Evolutionary conservation across 2,329 filamentous ascomycete species (phyloP).

Genomic region (Fusarium nematophilum): DNA sequence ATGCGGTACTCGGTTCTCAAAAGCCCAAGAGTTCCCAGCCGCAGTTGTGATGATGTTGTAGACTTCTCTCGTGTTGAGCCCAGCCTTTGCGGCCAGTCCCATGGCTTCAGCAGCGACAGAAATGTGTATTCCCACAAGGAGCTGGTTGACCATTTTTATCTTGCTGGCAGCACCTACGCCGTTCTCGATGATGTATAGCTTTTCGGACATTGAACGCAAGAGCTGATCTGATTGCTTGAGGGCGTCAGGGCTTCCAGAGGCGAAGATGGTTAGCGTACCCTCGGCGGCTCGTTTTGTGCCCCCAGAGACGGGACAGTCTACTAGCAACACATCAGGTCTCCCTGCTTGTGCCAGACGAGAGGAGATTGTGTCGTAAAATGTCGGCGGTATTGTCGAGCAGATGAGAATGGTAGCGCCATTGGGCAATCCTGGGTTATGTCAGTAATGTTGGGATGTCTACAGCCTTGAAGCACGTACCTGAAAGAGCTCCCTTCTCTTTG

Average conservation of each 20-base stretch:
- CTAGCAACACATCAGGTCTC: constrained; percentile 4
- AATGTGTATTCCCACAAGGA: constrained; percentile 64
- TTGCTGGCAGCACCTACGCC: constrained; percentile 63
- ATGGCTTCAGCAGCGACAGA: constrained; percentile 47
- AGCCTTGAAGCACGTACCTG: not conserved
- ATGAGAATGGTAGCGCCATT: constrained; percentile 5
- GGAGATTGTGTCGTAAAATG: not conserved
- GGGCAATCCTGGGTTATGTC: constrained; percentile 1
- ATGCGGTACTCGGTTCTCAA: constrained; percentile 65
- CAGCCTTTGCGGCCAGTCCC: constrained; percentile 56
- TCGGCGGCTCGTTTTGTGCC: constrained; percentile 10
- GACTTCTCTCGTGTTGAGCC: constrained; percentile 21
- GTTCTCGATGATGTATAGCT: constrained; percentile 64
- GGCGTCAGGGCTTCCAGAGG: constrained; percentile 62
- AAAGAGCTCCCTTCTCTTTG: not conserved
- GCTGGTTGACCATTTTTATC: constrained; percentile 65
- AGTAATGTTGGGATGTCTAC: not conserved
- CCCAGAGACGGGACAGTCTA: constrained; percentile 23
- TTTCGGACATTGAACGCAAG: constrained; percentile 67
- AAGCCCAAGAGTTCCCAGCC: constrained; percentile 61
- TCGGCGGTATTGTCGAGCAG: constrained; percentile 9
- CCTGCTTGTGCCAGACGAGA: not conserved
- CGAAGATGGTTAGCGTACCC: constrained; percentile 61
- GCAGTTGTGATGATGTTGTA: constrained; percentile 46
- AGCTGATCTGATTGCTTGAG: constrained; percentile 64